Percentiles rank a stretch among this genome's conserved stretches.
Conservation (phyloP, 805 yeast species). For the Debaryomyces tyrocola region DNA sequence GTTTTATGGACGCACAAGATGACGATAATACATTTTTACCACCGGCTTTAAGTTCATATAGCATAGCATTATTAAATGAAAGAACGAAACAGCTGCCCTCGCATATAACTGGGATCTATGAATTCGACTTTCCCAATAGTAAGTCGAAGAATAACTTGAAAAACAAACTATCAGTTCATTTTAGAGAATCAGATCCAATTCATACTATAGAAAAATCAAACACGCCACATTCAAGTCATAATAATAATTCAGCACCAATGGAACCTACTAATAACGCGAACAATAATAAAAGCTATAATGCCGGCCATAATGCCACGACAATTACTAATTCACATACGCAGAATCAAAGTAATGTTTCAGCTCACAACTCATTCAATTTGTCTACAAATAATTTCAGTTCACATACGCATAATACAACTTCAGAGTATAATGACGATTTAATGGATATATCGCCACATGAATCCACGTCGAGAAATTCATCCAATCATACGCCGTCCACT, state of each 20-base stretch:
- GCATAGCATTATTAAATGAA: conserved; percentile 51
- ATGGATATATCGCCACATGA: conserved; percentile 13
- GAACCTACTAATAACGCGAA: not conserved
- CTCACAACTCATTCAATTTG: conserved; percentile 12
- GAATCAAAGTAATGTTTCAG: conserved; percentile 4
- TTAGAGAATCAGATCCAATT: conserved; percentile 13
- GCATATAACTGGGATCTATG: conserved; percentile 30
- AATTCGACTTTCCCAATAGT: conserved; percentile 28
- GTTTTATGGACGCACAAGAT: conserved; percentile 19
- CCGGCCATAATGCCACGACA: conserved; percentile 1
- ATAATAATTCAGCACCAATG: no score
- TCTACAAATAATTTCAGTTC: conserved; percentile 9
- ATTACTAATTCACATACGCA: not conserved
- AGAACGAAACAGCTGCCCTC: conserved; percentile 9
- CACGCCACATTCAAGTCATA: not conserved
- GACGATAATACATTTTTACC: conserved; percentile 57
- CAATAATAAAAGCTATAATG: conserved; percentile 6
- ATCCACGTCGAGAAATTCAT: conserved; percentile 10
- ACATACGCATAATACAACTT: conserved; percentile 11
- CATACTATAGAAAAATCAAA: not conserved
- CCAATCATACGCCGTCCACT: conserved; percentile 12
- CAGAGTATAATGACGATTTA: conserved; percentile 10
- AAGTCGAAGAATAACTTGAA: conserved; percentile 18
- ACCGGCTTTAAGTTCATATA: conserved; percentile 60
- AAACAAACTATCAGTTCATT: conserved; percentile 35